A percentile compares a stretch with the other conserved stretches of the same genome.
Conservation (phyloP, 768 basidiomycete genomes). For the Pulveroboletus sp. region DNA sequence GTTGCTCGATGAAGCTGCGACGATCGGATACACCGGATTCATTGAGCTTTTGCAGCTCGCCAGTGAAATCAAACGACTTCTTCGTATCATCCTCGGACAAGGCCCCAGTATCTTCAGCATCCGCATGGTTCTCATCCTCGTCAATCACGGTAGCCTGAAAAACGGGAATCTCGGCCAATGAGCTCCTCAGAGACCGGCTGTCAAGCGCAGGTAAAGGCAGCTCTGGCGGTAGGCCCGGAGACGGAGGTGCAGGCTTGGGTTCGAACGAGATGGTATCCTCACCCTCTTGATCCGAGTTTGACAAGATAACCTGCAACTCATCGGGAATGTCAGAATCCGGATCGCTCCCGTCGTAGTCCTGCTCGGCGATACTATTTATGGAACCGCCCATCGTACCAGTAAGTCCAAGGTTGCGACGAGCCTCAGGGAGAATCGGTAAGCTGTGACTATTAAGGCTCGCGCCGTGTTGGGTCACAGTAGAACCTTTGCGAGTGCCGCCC, state of each 20-base stretch:
- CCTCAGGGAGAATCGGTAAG: constrained; percentile 46
- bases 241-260: constrained; percentile 22
- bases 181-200: constrained; percentile 2
- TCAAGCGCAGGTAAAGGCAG: constrained; percentile 35
- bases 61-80: constrained; percentile 83
- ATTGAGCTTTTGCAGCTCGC: constrained; percentile 66
- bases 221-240: constrained; percentile 44
- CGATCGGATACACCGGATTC: constrained; percentile 69
- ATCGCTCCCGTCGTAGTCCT: constrained; percentile 52
- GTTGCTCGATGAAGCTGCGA: constrained; percentile 76
- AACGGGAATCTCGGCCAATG: constrained; percentile 31
- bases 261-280: constrained; percentile 41
- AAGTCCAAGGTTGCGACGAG: constrained; percentile 58
- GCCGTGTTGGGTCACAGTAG: constrained; percentile 20
- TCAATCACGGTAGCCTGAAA: constrained; percentile 47
- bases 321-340: constrained; percentile 81
- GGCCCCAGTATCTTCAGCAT: constrained; percentile 38
- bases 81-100: constrained; percentile 68
- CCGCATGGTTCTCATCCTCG: constrained; percentile 39
- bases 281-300: constrained; percentile 36
- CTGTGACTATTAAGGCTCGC: constrained; percentile 20
- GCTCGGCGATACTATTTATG: constrained; percentile 44
- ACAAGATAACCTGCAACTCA: constrained; percentile 65
- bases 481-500: constrained; percentile 21
- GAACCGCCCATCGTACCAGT: constrained; percentile 68